Evolutionary conservation across 1,139 yeast genomes (phyloP), one percentile per base, ranked within the genome.

Genomic region (Zygotorulaspora mrakii): DNA sequence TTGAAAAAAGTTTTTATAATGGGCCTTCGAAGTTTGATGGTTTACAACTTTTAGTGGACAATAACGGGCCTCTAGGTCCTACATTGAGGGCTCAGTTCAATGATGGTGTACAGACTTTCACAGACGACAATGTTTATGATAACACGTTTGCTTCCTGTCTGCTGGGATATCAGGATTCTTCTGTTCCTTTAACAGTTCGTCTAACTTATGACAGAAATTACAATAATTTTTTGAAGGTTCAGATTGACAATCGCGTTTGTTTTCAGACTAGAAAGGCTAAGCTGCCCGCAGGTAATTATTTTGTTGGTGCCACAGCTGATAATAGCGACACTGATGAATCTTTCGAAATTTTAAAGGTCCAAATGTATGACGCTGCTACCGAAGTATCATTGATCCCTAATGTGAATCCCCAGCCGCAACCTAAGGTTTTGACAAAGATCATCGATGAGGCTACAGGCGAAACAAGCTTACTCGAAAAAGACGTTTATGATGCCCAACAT

Each of bases 171-270:
- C 79, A 82, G 56, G 79, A 77, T 50, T 77, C 86, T 0, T 75
- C 76, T 47, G 83, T 82, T 5, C 91, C 94, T 6, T 68, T 75
- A 27, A 79, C 84, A 1, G 41, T 82, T n/a, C 73, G 88, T 61
- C 52, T 82, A 10, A 74, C 82, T 2, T 82, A 80, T 52, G 71
- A 77, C 23, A 60, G 63, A n/a, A 49, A 51, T 3, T 57, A 59
- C 17, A 53, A 54, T 16, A 66, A 67, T 22, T 61, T 71, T 53
- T 69, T 83, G 46, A 79, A 80, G 50, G 71, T 82, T 12, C 87
- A 83, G 50, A 63, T 81, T 32, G 87, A 83, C 57, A 83, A 83
- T 56, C 77, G 74, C 50, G 67, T 83, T 41, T 79, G 88, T 56
- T 77, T 82, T 62, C 79, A 78, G 56, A 79, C 88, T 0, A 73